A percentile compares a stretch with the other conserved stretches of the same genome.
Conservation (phyloP, 768 basidiomycete genomes). For the Rhodocollybia butyracea region DNA sequence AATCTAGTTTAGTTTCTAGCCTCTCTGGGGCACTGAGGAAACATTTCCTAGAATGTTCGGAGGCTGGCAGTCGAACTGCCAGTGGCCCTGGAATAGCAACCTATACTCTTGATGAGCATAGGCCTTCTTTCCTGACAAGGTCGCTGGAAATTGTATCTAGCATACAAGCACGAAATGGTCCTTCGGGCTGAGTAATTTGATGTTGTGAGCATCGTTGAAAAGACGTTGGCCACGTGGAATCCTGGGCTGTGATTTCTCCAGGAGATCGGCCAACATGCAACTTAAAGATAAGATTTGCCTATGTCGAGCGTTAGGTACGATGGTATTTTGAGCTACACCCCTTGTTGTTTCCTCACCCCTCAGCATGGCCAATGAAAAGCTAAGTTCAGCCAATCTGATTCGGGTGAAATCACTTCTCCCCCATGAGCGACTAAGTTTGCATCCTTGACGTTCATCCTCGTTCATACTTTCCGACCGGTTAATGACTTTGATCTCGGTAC, state of each 20-base stretch:
- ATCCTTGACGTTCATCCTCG: too few species aligned
- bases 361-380: slow-evolving; percentile 42
- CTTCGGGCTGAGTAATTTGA: slow-evolving; percentile 30
- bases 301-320: slow-evolving; percentile 32
- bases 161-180: slow-evolving; percentile 28
- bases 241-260: too few species aligned
- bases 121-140: neutral
- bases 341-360: slow-evolving; percentile 19
- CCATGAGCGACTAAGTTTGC: too few species aligned
- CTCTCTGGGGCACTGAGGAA: slow-evolving; percentile 25
- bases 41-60: slow-evolving; percentile 30
- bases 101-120: slow-evolving; percentile 24
- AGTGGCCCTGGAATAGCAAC: too few species aligned
- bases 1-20: slow-evolving; percentile 35
- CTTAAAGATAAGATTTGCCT: slow-evolving; percentile 25
- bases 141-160: too few species aligned
- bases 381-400: slow-evolving; percentile 9
- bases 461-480: too few species aligned
- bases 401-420: neutral
- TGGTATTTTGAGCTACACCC: slow-evolving; percentile 17
- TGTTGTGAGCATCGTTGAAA: slow-evolving; percentile 31
- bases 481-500: too few species aligned
- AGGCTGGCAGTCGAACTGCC: slow-evolving; percentile 32
- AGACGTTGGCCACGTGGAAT: too few species aligned
- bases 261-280: slow-evolving; percentile 3